Base-by-base conservation (phyloP, 257 asterid genomes). In the Paraleonurus japonicus region DNA sequence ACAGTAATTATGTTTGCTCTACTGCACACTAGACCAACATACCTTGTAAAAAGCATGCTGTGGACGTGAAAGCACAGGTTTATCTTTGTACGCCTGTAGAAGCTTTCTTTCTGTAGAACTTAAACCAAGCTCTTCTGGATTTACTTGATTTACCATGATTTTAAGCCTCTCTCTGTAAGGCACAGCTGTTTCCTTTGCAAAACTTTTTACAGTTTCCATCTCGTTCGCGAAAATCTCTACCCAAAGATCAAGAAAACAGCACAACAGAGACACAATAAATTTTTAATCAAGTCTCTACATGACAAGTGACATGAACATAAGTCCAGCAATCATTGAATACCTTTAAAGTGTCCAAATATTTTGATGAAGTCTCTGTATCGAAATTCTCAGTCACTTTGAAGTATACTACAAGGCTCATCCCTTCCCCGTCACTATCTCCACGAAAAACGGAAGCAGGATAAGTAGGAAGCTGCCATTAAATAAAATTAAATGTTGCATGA, bases 11-110 rank as follows among this genome's bases (percentile, higher is more conserved):
- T 9, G 0, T 20, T 15, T 24, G 23, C 69, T 23, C 22, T 13
- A 13, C 2, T 20, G 5, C 19, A 16, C 0, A 10, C 6, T 35
- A 55, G 47, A 19, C 20, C 5, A 50, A 10, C 11, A 20, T 74
- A 87, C 98, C 96, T 80, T 80, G 67, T 85, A 87, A 72, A 89
- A 93, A 48, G 89, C 73, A 24, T 94, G 97, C 11, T 94, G 98
- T 1, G 98, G 98, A 15, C 96, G 97, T 0, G 97, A 89, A 69
- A 94, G 98, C 47, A 89, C 98, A 1, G 98, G 98, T 75, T 87
- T 94, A 60, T 94, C 95, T 35, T 87, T 88, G 7, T 94, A 91
- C 0, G 96, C 96, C 26, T 86, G 88, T 26, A 90, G 75, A 69
- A 94, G 97, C 83, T 89, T 93, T 62, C 79, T 87, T 61, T 93